Base-by-base conservation (phyloP, 2,329 filamentous ascomycete species). In the Epichloe hybrida region DNA sequence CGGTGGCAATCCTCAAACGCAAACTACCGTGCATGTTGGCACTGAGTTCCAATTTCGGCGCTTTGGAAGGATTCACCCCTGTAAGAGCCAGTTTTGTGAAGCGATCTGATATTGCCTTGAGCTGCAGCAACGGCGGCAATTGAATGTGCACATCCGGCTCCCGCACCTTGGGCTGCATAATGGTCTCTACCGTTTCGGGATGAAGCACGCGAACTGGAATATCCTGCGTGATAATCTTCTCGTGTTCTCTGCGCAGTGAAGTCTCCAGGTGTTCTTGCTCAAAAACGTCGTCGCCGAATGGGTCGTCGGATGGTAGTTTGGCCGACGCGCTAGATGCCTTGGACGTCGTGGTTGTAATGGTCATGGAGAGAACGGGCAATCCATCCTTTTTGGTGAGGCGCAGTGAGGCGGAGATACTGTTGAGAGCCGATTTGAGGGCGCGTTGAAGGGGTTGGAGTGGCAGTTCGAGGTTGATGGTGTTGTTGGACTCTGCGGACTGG, bases 381-480 rank as follows among this genome's bases (percentile, higher is more conserved):
- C 84, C 84, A 58, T 94, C 88, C 63, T 93, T 94, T 67, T 97
- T 97, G 23, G 91, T 96, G 41, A 98, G 80, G 39, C 91, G 85
- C 39, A 98, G 80, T 13, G 84, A 86, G 50, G 90, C 88, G n/a
- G 87, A 84, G 17, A 84, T 81, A 59, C 87, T 88, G 62, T 87
- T 84, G 49, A 86, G 73, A 43, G 91, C 91, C 36, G 90, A 96
- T 61, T 84, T 88, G 52, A 98, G 81, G n/a, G 93, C 93, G 53
- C 90, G 84, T 61, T 93, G 87, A 21, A 98, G 80, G 2, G 87
- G 84, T 13, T 80, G 78, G n/a, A 97, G 81, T 27, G 93, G 89
- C 1, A 98, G 80, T 70, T 98, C 93, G 56, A 98, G 83, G 69
- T 98, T 96, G 70, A 98, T 96, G 49, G 89, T 87, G 68, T 95